Conservation (phyloP, 495 filamentous ascomycete genomes). For the Podospora tetraspora region DNA sequence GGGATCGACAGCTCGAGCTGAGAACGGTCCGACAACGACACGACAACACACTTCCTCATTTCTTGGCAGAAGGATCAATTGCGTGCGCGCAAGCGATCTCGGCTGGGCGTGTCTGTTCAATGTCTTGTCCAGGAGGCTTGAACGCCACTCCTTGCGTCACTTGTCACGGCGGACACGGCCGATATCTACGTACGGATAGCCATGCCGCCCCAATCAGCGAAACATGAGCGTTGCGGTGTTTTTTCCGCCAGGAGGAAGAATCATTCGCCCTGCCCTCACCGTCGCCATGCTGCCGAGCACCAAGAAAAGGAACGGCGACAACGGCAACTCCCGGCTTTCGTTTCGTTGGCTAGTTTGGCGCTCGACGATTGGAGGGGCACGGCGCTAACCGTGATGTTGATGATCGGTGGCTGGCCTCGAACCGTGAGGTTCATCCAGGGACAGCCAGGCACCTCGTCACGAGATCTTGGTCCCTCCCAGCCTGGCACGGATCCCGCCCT, state of each 20-base stretch:
- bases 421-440: not conserved
- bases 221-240: not conserved
- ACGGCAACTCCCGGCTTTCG: not conserved
- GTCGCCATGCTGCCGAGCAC: not conserved
- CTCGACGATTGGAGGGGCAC: not conserved
- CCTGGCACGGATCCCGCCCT: not conserved
- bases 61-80: not conserved
- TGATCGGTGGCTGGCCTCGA: no score
- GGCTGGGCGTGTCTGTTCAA: not conserved
- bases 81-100: not conserved
- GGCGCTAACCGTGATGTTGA: not conserved
- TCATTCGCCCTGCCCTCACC: not conserved
- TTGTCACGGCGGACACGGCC: not conserved
- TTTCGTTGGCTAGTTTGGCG: not conserved
- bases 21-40: not conserved
- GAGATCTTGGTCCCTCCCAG: not conserved
- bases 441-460: not conserved
- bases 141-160: not conserved
- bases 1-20: not conserved
- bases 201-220: not conserved
- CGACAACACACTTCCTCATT: not conserved
- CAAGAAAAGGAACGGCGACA: not conserved
- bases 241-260: not conserved
- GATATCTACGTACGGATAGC: not conserved
- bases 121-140: not conserved